These are phyloP conservation scores for Penstemon newberryi DNA, from an alignment of 257 asterid genomes.

Conservation along the genomic window DNA sequence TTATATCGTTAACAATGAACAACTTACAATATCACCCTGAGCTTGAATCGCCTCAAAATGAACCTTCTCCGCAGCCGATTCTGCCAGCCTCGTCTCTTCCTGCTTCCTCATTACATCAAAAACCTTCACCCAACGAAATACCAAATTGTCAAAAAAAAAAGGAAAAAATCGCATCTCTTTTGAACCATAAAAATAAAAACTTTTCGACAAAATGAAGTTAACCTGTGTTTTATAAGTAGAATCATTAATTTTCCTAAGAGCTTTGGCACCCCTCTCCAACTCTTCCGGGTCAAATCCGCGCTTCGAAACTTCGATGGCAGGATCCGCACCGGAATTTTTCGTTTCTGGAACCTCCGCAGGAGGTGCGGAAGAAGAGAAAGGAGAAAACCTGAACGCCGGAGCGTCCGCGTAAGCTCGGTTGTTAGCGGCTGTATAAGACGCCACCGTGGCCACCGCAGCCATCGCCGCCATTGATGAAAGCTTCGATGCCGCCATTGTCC, in stretches of 20 bases:
- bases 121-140: constrained; percentile 41
- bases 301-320: constrained; percentile 59
- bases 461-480: constrained; percentile 49
- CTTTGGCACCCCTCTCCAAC: constrained; percentile 81
- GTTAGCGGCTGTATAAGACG: constrained; percentile 40
- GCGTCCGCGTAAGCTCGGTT: constrained; percentile 47
- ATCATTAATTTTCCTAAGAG: constrained; percentile 77
- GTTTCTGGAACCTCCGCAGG: constrained; percentile 33
- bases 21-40: constrained; percentile 77
- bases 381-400: constrained; percentile 46
- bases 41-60: constrained; percentile 75
- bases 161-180: too few species aligned
- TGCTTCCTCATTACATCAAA: constrained; percentile 90
- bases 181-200: not conserved
- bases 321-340: constrained; percentile 45
- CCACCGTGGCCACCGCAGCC: constrained; percentile 48
- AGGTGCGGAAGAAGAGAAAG: constrained; percentile 53
- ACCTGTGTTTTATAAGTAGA: constrained; percentile 63
- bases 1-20: not conserved
- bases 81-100: constrained; percentile 71
- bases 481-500: constrained; percentile 48
- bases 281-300: constrained; percentile 76
- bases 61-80: constrained; percentile 80
- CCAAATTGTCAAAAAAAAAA: not conserved
- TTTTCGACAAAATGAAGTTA: not conserved